Evolutionary conservation across 176 grass and related monocot species (phyloP).

Genomic region (Rhynchospora breviuscula): DNA sequence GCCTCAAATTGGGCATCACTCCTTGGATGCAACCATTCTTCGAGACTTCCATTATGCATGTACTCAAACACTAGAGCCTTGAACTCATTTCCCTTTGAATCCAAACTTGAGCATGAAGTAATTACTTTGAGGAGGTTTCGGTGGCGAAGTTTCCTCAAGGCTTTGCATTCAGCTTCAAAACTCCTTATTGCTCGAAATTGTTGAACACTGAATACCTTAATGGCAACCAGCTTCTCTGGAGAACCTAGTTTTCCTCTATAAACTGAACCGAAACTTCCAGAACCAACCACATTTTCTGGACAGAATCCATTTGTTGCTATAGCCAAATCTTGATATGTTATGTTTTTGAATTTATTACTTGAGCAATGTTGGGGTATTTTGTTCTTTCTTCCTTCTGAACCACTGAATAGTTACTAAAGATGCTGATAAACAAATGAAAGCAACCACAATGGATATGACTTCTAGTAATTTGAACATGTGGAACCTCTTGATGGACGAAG

Average conservation of each 20-base stretch:
- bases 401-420: background rate
- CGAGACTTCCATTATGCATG: constrained; percentile 49
- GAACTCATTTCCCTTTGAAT: background rate
- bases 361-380: background rate
- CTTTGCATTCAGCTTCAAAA: constrained; percentile 22
- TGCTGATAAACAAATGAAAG: background rate
- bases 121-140: background rate
- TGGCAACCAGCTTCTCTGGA: background rate
- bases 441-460: background rate
- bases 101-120: background rate
- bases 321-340: background rate
- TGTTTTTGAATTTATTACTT: background rate
- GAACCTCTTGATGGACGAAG: no score
- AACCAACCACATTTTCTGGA: background rate
- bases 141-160: constrained; percentile 11
- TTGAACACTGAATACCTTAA: constrained; percentile 6
- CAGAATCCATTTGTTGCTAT: constrained; percentile 4
- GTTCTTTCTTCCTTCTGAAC: background rate
- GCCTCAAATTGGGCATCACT: background rate
- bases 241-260: background rate
- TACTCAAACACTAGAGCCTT: constrained; percentile 44
- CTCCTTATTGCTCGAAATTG: background rate
- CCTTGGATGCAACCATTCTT: constrained; percentile 40
- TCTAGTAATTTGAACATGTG: background rate
- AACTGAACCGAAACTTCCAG: background rate